Percentiles rank a stretch among this genome's conserved stretches.
These are phyloP conservation scores for Fusarium albosuccineum DNA, from an alignment of 2,329 filamentous ascomycete species.

Conservation along the genomic window DNA sequence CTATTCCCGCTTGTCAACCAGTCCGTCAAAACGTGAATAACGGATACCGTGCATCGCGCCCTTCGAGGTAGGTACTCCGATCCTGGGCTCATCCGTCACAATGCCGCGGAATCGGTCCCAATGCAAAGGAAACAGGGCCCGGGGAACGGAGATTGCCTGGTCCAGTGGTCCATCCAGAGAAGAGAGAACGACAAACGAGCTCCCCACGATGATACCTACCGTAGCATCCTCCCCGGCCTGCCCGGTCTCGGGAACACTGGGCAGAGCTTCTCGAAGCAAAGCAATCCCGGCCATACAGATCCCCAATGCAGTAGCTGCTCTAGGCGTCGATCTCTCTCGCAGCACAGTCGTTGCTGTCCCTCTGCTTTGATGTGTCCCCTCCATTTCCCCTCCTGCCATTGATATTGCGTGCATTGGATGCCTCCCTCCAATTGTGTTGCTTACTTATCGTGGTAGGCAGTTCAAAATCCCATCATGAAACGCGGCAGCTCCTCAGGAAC, in stretches of 20 bases:
- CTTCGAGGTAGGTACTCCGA: constrained; percentile 31
- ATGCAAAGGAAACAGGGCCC: constrained; percentile 38
- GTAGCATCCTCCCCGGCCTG: constrained; percentile 37
- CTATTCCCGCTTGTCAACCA: constrained; percentile 23
- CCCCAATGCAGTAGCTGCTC: constrained; percentile 42
- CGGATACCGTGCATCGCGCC: constrained; percentile 13
- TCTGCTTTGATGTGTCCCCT: constrained; percentile 18
- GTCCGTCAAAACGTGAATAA: constrained; percentile 24
- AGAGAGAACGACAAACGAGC: background rate
- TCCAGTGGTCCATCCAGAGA: background rate
- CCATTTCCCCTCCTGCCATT: constrained; percentile 32
- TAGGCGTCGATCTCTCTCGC: constrained; percentile 45
- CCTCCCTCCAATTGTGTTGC: constrained; percentile 32
- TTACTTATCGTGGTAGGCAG: constrained; percentile 16
- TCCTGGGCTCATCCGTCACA: constrained; percentile 28
- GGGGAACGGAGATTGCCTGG: constrained; percentile 41
- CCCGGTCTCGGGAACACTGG: constrained; percentile 34
- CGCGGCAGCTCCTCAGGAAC: constrained; percentile 33
- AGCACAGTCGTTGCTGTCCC: constrained; percentile 24
- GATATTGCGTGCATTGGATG: constrained; percentile 31
- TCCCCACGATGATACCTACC: constrained; percentile 26
- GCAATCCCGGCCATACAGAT: constrained; percentile 34
- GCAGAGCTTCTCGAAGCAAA: constrained; percentile 43
- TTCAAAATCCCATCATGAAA: constrained; percentile 30
- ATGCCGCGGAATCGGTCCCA: constrained; percentile 40